phyloP scores from a whole-genome alignment of 495 filamentous ascomycete genomes.

The Extremus antarcticus region DNA sequence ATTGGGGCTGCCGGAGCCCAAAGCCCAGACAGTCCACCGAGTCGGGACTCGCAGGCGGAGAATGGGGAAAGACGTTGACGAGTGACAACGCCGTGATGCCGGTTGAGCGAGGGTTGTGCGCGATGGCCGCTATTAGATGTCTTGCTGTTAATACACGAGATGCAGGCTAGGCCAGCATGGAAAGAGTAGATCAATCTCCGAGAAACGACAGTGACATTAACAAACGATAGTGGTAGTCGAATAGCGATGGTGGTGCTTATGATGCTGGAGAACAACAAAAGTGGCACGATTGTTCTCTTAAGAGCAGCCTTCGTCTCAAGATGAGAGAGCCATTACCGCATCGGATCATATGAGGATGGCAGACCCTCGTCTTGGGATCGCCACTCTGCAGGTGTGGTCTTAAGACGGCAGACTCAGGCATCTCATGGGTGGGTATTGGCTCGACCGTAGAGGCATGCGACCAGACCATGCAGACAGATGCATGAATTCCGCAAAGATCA shows the following conservation, averaged over 20 bases:
- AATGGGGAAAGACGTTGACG: not conserved
- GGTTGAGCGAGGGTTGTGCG: not conserved
- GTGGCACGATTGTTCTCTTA: constrained; percentile 11
- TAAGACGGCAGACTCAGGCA: constrained; percentile 4
- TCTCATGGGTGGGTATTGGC: constrained; percentile 7
- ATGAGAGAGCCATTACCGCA: constrained; percentile 14
- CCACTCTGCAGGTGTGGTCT: constrained; percentile 3
- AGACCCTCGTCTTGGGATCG: constrained; percentile 4
- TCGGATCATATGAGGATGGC: constrained; percentile 13
- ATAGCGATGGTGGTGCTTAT: constrained; percentile 4
- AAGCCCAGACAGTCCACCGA: constrained; percentile 54
- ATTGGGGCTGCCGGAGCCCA: constrained; percentile 63
- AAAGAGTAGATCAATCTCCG: not conserved
- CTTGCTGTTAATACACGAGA: not conserved
- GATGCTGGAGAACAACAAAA: constrained; percentile 3
- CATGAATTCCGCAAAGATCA: constrained; percentile 10
- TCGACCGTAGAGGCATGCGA: not conserved
- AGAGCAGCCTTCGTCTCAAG: constrained; percentile 1
- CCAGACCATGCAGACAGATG: constrained; percentile 6
- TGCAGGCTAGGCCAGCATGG: constrained; percentile 1
- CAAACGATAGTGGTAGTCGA: not conserved
- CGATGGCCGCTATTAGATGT: not conserved
- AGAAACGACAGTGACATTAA: not conserved
- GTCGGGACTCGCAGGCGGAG: constrained; percentile 2
- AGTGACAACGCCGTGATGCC: constrained; percentile 10